These are phyloP conservation scores for Trametes elegans DNA, from an alignment of 768 basidiomycete genomes.

Conservation along the genomic window DNA sequence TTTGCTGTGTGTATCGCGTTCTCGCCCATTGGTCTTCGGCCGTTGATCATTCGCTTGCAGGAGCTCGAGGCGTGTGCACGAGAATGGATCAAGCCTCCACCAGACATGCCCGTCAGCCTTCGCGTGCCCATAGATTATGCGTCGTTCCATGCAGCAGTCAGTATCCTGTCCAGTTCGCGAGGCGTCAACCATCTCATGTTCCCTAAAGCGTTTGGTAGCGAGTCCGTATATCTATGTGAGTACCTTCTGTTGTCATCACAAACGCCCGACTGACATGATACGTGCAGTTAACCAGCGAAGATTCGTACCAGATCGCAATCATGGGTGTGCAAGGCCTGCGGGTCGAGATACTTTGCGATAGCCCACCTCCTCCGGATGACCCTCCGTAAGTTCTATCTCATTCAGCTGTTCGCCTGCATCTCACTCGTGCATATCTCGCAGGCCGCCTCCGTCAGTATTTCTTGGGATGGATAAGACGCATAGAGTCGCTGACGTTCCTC, in stretches of 20 bases:
- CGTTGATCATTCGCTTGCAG: conserved; percentile 36
- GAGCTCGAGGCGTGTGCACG: conserved; percentile 78
- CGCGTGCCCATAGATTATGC: conserved; percentile 88
- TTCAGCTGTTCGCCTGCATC: background rate
- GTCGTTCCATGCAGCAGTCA: conserved; percentile 77
- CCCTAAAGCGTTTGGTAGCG: conserved; percentile 64
- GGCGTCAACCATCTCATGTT: conserved; percentile 13
- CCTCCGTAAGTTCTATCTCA: conserved; percentile 58
- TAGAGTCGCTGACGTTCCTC: background rate
- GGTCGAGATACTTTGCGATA: conserved; percentile 85
- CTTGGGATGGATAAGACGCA: background rate
- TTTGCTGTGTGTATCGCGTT: conserved; percentile 49
- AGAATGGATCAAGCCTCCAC: conserved; percentile 86
- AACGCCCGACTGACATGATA: conserved; percentile 18
- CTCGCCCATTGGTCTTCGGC: background rate
- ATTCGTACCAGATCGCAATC: conserved; percentile 86
- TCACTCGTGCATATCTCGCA: conserved; percentile 21
- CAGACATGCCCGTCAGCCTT: conserved; percentile 70
- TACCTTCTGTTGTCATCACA: conserved; percentile 7
- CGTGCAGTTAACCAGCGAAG: conserved; percentile 74
- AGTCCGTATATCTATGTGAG: conserved; percentile 83
- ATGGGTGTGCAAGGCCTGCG: conserved; percentile 79
- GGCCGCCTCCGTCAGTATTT: conserved; percentile 50
- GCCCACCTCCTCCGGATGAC: conserved; percentile 78
- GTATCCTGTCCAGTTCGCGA: conserved; percentile 29